phyloP scores from a whole-genome alignment of 2,329 filamentous ascomycete species.

The Herpomyces periplanetae region DNA sequence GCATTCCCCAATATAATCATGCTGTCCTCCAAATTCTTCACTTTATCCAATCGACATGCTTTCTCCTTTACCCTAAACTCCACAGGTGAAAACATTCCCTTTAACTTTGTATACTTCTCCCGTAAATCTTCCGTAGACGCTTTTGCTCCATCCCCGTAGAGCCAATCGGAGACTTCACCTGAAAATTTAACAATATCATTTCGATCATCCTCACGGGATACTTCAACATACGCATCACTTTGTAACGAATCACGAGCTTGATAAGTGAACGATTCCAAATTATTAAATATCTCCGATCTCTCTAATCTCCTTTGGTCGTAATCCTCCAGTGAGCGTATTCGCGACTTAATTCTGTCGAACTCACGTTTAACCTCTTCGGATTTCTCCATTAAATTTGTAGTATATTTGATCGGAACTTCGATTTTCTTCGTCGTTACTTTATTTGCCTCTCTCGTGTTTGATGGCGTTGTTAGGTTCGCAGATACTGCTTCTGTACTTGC shows the following conservation, averaged over 20 bases:
- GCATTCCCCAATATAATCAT: no score
- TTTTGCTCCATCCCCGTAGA: conserved; percentile 45
- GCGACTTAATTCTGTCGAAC: conserved; percentile 5
- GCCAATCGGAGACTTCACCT: conserved; percentile 39
- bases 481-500: conserved; percentile 12
- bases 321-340: conserved; percentile 42
- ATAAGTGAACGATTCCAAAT: conserved; percentile 77
- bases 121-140: conserved; percentile 35
- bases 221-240: conserved; percentile 27
- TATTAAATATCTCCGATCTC: conserved; percentile 59
- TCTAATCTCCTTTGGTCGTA: conserved; percentile 38
- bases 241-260: conserved; percentile 44
- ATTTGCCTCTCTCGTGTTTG: conserved; percentile 11
- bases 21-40: conserved; percentile 26
- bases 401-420: conserved; percentile 12
- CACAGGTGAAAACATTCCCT: conserved; percentile 35
- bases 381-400: conserved; percentile 10
- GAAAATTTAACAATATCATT: conserved; percentile 23
- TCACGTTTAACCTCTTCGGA: conserved; percentile 13
- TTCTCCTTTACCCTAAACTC: conserved; percentile 33
- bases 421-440: conserved; percentile 12
- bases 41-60: conserved; percentile 23
- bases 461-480: conserved; percentile 5
- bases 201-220: conserved; percentile 27
- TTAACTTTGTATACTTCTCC: conserved; percentile 31